phyloP scores from a whole-genome alignment of 2,329 filamentous ascomycete genomes.

The Sporothrix mexicana region DNA sequence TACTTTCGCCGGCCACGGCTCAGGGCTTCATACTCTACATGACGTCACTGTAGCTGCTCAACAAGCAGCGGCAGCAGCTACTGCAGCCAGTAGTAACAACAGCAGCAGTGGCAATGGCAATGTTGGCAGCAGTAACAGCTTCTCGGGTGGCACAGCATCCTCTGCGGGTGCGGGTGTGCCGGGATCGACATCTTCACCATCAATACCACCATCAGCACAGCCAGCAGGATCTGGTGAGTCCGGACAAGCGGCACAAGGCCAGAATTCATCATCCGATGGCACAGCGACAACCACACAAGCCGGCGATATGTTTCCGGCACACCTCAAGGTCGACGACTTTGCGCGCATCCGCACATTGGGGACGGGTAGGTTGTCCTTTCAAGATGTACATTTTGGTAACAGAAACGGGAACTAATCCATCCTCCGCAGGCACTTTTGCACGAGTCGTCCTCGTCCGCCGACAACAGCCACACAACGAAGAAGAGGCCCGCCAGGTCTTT shows the following conservation, averaged over 20 bases:
- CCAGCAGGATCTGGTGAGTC: background rate
- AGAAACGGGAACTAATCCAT: background rate
- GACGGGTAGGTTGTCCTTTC: conserved; percentile 60
- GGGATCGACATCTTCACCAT: background rate
- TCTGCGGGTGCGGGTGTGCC: background rate
- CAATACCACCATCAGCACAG: background rate
- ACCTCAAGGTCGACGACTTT: conserved; percentile 64
- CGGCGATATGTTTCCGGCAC: conserved; percentile 26
- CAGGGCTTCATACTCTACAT: conserved; percentile 12
- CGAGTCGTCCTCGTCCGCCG: conserved; percentile 79
- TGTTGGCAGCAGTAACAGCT: background rate
- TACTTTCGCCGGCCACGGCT: background rate
- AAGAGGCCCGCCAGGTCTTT: conserved; percentile 70
- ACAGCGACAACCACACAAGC: background rate
- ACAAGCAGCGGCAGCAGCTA: no score
- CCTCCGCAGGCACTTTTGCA: conserved; percentile 72
- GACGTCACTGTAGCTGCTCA: conserved; percentile 31
- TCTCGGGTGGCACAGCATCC: conserved; percentile 6
- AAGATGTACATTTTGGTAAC: no score
- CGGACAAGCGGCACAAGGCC: background rate
- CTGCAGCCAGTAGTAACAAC: background rate
- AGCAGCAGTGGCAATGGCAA: background rate
- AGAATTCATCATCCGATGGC: conserved; percentile 28
- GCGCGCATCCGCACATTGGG: conserved; percentile 75
- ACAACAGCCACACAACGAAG: conserved; percentile 53